Evolutionary conservation across 805 yeast species (phyloP).

Genomic region (Ogataea wickerhamii): DNA sequence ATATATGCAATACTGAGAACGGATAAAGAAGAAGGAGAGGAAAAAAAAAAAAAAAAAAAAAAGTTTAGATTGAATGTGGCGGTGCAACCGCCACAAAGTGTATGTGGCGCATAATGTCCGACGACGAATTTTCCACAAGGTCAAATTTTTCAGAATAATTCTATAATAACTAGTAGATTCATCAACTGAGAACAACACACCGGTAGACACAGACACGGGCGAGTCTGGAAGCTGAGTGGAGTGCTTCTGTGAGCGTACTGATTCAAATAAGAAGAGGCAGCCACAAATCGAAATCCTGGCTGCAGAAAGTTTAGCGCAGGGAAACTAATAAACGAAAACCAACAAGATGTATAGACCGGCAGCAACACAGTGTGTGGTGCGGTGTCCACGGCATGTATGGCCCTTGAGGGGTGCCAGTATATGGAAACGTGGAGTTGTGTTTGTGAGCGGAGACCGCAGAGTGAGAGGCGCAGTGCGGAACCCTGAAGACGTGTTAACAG

Average conservation of each 20-base stretch:
- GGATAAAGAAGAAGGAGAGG: neutral
- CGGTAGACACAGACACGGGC: too few relatives aligned
- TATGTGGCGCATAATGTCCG: neutral
- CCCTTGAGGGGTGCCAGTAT: conserved; percentile 3
- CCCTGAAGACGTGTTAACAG: conserved; percentile 55
- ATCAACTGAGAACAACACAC: too few relatives aligned
- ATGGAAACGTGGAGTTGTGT: conserved; percentile 28
- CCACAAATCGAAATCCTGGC: too few relatives aligned
- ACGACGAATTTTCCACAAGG: neutral
- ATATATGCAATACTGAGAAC: neutral
- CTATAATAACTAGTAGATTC: neutral
- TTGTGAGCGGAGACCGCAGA: conserved; percentile 48
- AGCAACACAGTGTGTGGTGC: neutral
- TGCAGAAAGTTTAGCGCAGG: too few relatives aligned
- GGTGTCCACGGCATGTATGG: neutral
- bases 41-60: too few relatives aligned
- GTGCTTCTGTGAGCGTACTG: too few relatives aligned
- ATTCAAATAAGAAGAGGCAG: too few relatives aligned
- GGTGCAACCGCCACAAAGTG: neutral
- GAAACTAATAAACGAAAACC: neutral
- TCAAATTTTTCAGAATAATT: neutral
- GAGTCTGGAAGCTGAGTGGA: too few relatives aligned
- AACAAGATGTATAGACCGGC: neutral
- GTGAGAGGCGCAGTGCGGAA: conserved; percentile 71
- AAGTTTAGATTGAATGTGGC: neutral